A percentile compares a stretch with the other conserved stretches of the same genome.
Evolutionary conservation across 192 early-diverging fungal species (phyloP).

Genomic region (Coemansia sp.): DNA sequence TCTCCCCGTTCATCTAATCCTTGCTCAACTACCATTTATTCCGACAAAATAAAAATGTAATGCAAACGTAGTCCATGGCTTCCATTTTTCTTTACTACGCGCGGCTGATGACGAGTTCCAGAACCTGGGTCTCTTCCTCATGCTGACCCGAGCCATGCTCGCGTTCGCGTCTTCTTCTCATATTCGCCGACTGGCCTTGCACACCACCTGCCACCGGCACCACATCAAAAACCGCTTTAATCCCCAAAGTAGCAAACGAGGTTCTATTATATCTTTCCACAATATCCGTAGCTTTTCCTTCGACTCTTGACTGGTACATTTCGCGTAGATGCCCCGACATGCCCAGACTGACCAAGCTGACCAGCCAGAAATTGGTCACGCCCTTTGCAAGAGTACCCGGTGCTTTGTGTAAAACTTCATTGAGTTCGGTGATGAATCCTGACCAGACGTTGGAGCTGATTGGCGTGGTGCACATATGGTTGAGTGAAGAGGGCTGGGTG

Average conservation of each 20-base stretch:
- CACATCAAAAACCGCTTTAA: slow-evolving; percentile 15
- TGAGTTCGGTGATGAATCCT: slow-evolving; percentile 30
- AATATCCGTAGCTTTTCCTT: slow-evolving; percentile 17
- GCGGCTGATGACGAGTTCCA: slow-evolving; percentile 1
- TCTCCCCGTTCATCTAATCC: no score
- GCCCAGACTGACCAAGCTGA: slow-evolving; percentile 29
- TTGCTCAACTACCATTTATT: no score
- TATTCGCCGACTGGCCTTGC: background rate
- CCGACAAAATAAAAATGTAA: background rate
- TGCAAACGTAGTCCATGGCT: no score
- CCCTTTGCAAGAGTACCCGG: slow-evolving; percentile 29
- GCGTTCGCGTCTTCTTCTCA: background rate
- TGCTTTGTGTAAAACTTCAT: slow-evolving; percentile 24
- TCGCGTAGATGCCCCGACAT: slow-evolving; percentile 15
- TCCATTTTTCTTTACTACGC: background rate
- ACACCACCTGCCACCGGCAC: background rate
- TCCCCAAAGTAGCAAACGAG: slow-evolving; percentile 27
- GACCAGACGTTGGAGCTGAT: slow-evolving; percentile 16
- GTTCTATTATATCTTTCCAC: slow-evolving; percentile 33
- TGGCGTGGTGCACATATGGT: slow-evolving; percentile 6
- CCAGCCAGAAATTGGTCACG: slow-evolving; percentile 29
- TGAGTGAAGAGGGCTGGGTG: slow-evolving; percentile 15
- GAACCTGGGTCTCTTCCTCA: background rate
- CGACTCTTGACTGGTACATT: slow-evolving; percentile 17
- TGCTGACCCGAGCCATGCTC: background rate